These are phyloP conservation scores for Coelastrella sp. DNA, from an alignment of 139 green algal species.

Conservation along the genomic window DNA sequence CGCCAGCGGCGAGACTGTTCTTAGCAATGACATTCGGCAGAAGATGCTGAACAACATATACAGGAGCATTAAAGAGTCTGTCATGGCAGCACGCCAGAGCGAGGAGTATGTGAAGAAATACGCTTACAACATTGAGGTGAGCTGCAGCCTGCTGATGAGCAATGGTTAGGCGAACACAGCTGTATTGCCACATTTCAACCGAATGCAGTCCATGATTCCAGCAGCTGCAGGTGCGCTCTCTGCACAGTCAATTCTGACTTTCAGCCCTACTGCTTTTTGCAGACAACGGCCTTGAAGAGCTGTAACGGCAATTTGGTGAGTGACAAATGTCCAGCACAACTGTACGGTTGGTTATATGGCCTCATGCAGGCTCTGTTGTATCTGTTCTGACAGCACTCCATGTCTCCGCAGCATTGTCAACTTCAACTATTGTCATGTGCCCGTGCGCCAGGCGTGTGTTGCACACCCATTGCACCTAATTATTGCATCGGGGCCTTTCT, in stretches of 20 bases:
- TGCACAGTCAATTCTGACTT: neutral
- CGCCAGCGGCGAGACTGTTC: neutral
- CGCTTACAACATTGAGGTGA: constrained; percentile 26
- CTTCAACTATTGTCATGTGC: no score
- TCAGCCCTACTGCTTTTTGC: neutral
- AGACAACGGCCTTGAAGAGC: neutral
- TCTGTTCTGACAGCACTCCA: no score
- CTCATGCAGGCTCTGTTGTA: no score
- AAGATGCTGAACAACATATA: constrained; percentile 23
- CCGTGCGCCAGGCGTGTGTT: no score
- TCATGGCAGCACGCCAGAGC: neutral
- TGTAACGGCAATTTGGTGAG: neutral
- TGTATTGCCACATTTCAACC: neutral
- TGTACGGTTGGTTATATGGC: no score
- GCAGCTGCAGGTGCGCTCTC: neutral
- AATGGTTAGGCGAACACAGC: neutral
- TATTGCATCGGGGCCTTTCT: no score
- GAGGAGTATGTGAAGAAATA: constrained; percentile 9
- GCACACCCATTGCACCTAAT: no score
- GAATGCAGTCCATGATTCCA: neutral
- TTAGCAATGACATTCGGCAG: constrained; percentile 10
- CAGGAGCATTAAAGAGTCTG: neutral
- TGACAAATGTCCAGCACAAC: no score
- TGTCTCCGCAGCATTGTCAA: no score
- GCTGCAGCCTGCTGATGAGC: neutral